Evolutionary conservation across 2,329 filamentous ascomycete species (phyloP), one percentile per base, ranked within the genome.

Genomic region (Fusarium newnesense): DNA sequence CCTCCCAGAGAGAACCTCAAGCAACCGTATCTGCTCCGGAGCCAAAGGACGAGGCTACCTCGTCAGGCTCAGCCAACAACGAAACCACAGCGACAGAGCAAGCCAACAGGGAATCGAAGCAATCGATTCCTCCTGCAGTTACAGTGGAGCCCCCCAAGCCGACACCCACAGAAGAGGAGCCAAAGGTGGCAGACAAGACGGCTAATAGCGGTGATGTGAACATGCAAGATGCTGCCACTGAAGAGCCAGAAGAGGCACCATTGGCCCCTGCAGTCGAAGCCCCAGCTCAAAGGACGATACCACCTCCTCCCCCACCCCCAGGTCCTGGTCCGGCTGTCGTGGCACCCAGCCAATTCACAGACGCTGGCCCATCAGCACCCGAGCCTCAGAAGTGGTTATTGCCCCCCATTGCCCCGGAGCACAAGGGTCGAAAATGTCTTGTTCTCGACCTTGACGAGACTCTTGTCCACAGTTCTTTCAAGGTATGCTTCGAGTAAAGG

Each of bases 391-490:
- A 92, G 78, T 94, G 89, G 84, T 86, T 99, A 40, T 85, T 99
- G 61, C 95, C 95, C n/a, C 92, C 95, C 2, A 89, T 96, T 74
- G 87, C 91, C 44, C 92, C 94, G 32, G 92, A 94, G 76, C 90
- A 96, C 77, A 91, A 93, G 82, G 94, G 95, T 34, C 92, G 94
- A 80, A 99, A 99, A 83, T 99, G 96, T 78, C 85, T 99, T 44
- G 96, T 99, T 24, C 88, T 99, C 50, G 96, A 99, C 85, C 86
- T 99, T 69, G 96, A 99, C 76, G 96, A 99, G 83, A 99, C 96
- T 3, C 85, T 99, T 59, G 96, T 99, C 30, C 96, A 99, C 85
- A 98, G 96, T 82, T 98, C 96, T 76, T 99, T 99, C 85, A 99
- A 99, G 90, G 96, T 97, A 85, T 75, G 79, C 71, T 32, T 40